A percentile compares a stretch with the other conserved stretches of the same genome.
These are phyloP conservation scores for Yarrowia sp. DNA, from an alignment of 805 yeast species.

Conservation along the genomic window DNA sequence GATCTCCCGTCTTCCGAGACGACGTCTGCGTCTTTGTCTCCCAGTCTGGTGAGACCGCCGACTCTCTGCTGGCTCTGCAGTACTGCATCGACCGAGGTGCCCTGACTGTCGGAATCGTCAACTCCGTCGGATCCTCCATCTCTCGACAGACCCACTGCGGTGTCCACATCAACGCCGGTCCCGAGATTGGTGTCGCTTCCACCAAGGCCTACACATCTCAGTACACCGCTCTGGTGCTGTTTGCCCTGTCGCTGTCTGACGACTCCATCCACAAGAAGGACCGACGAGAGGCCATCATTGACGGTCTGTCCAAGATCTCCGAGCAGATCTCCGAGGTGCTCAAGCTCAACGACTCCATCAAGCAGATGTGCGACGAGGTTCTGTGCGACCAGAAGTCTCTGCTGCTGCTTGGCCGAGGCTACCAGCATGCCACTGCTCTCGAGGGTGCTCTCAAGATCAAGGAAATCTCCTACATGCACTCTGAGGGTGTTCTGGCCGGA, in stretches of 20 bases:
- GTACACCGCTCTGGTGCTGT: constrained; percentile 93
- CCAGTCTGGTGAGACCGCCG: constrained; percentile 99
- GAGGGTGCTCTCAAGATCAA: constrained; percentile 98
- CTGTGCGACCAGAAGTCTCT: constrained; percentile 82
- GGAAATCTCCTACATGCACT: constrained; percentile 97
- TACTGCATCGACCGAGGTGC: constrained; percentile 98
- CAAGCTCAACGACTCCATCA: constrained; percentile 68
- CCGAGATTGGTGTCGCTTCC: constrained; percentile 98
- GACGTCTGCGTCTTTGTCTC: constrained; percentile 97
- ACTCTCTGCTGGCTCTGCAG: constrained; percentile 89
- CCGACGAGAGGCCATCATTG: constrained; percentile 82
- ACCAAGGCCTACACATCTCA: constrained; percentile 99
- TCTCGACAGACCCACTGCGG: constrained; percentile 98
- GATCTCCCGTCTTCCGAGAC: constrained; percentile 96
- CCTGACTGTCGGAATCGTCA: constrained; percentile 93
- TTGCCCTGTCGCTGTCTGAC: constrained; percentile 91
- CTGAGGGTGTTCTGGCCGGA: constrained; percentile 99
- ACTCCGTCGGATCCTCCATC: constrained; percentile 94
- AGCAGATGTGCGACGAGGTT: constrained; percentile 66
- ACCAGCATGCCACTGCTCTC: constrained; percentile 93
- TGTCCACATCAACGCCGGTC: constrained; percentile 99
- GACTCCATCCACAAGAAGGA: constrained; percentile 73
- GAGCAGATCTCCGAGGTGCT: constrained; percentile 79
- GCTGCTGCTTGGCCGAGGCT: constrained; percentile 93
- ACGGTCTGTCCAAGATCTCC: constrained; percentile 81